These are phyloP conservation scores for Prunella vulgaris DNA, from an alignment of 257 asterid genomes.

Conservation along the genomic window DNA sequence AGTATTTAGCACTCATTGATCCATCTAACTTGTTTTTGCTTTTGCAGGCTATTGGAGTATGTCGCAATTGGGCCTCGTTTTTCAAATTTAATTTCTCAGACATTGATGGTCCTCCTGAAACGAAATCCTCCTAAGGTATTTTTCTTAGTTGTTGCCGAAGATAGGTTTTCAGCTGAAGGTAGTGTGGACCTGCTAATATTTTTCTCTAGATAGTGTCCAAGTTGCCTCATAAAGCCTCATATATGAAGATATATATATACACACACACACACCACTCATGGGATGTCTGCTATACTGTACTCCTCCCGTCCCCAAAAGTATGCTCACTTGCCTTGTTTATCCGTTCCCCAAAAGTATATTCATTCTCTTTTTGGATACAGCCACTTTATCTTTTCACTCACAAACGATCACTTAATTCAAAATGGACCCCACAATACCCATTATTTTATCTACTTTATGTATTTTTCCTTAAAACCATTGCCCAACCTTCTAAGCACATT, in stretches of 20 bases:
- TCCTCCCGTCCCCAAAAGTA: too few relatives aligned
- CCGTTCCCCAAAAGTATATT: too few relatives aligned
- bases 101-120: constrained; percentile 86
- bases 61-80: constrained; percentile 94
- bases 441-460: too few relatives aligned
- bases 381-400: too few relatives aligned
- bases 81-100: constrained; percentile 89
- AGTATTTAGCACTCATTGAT: constrained; percentile 15
- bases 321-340: too few relatives aligned
- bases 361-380: too few relatives aligned
- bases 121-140: constrained; percentile 90
- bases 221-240: background rate
- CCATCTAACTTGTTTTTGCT: constrained; percentile 21
- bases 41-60: constrained; percentile 78
- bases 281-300: background rate
- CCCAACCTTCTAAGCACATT: too few relatives aligned
- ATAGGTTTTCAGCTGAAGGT: background rate
- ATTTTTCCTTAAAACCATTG: too few relatives aligned
- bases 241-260: background rate
- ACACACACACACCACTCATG: too few relatives aligned
- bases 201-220: background rate
- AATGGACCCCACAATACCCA: too few relatives aligned
- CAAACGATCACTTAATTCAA: too few relatives aligned
- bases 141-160: constrained; percentile 11
- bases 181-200: background rate